phyloP scores from a whole-genome alignment of 306 rosid species.

The Vigna reflexopilosa region DNA sequence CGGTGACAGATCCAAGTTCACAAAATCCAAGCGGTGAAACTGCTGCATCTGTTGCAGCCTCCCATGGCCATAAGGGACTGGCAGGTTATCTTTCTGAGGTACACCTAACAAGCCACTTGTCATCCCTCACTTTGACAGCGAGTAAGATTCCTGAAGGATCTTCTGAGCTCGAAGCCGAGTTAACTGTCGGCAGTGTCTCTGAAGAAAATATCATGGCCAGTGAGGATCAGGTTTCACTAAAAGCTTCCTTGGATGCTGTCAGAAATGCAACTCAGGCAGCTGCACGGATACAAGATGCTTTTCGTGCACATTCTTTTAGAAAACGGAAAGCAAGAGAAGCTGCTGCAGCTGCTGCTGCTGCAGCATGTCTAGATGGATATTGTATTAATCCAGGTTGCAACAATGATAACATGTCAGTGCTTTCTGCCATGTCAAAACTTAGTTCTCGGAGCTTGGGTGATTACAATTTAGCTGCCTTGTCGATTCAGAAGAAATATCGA shows the following conservation, averaged over 20 bases:
- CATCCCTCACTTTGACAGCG: conserved; percentile 85
- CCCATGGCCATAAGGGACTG: conserved; percentile 81
- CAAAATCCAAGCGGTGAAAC: conserved; percentile 83
- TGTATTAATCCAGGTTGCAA: conserved; percentile 40
- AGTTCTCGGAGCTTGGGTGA: conserved; percentile 55
- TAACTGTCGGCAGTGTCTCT: conserved; percentile 61
- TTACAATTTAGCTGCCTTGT: conserved; percentile 80
- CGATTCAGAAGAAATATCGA: conserved; percentile 92
- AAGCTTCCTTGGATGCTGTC: conserved; percentile 74
- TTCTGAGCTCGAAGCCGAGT: conserved; percentile 79
- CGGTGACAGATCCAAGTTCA: conserved; percentile 89
- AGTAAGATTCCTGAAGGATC: conserved; percentile 67
- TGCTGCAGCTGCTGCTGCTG: conserved; percentile 8
- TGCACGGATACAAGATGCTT: conserved; percentile 90
- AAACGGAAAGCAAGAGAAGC: conserved; percentile 59
- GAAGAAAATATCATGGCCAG: conserved; percentile 50
- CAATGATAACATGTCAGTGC: conserved; percentile 46
- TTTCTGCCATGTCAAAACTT: conserved; percentile 57
- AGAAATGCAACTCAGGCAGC: conserved; percentile 94
- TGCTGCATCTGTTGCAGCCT: conserved; percentile 83
- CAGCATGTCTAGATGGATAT: conserved; percentile 51
- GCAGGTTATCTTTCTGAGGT: conserved; percentile 97
- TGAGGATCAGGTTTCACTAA: conserved; percentile 70
- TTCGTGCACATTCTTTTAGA: conserved; percentile 87
- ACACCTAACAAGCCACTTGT: conserved; percentile 81